phyloP scores from a whole-genome alignment of 345 rosid genomes.

The rapeseed (Brassica napus) region Da-Ae NC_063439.1:2800001-2800500 shows the following conservation, averaged over 20 bases:
- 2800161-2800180: neutral
- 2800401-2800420: neutral
- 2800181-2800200: slow-evolving; percentile 10
- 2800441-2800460: neutral
- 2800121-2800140: neutral
- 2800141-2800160: neutral
- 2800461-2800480: too few relatives aligned
- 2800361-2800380: neutral
- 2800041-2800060: neutral
- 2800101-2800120: neutral
- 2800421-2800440: neutral
- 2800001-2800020: neutral
- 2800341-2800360: neutral
- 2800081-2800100: slow-evolving; percentile 1
- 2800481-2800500: neutral
- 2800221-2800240: neutral
- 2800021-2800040: neutral
- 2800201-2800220: neutral
- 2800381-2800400: neutral
- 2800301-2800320: neutral
- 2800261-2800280: neutral
- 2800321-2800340: neutral
- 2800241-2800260: neutral
- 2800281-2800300: neutral
- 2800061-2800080: neutral